Conservation (phyloP, 345 rosid species). For the Toxicodendron radicans region DNA sequence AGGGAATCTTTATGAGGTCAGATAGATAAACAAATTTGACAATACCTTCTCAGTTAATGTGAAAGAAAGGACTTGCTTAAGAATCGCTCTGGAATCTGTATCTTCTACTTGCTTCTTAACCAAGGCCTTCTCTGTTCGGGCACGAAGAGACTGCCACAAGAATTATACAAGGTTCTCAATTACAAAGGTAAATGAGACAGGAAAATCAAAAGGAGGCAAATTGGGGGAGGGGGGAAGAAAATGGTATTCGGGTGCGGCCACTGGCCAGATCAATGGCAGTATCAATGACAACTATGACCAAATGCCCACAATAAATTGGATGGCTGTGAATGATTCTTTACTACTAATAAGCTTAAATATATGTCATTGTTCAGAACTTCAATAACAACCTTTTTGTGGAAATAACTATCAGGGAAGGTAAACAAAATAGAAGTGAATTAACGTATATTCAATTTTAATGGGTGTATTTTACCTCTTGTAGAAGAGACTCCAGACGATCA, state of each 20-base stretch:
- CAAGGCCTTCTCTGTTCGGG: constrained; percentile 58
- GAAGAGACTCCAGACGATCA: constrained; percentile 87
- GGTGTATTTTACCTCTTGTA: constrained; percentile 62
- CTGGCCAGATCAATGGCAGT: background rate
- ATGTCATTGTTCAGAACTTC: background rate
- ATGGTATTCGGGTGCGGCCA: background rate
- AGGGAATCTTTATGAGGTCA: background rate
- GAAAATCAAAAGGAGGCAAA: constrained; percentile 11
- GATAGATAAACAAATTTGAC: background rate
- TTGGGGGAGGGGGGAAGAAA: background rate
- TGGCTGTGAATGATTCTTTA: background rate
- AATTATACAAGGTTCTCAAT: constrained; percentile 11
- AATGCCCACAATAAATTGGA: background rate
- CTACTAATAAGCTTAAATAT: background rate
- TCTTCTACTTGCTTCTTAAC: constrained; percentile 46
- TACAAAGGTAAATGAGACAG: background rate
- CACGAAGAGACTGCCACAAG: constrained; percentile 74
- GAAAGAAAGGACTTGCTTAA: constrained; percentile 77
- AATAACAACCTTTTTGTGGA: background rate
- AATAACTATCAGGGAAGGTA: background rate
- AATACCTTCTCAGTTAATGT: constrained; percentile 72
- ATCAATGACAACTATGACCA: background rate
- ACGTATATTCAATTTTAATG: background rate
- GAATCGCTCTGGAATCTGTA: constrained; percentile 45
- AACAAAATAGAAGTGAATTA: background rate